Conservation (phyloP, 805 yeast species). For the Candida taoyuanica region DNA sequence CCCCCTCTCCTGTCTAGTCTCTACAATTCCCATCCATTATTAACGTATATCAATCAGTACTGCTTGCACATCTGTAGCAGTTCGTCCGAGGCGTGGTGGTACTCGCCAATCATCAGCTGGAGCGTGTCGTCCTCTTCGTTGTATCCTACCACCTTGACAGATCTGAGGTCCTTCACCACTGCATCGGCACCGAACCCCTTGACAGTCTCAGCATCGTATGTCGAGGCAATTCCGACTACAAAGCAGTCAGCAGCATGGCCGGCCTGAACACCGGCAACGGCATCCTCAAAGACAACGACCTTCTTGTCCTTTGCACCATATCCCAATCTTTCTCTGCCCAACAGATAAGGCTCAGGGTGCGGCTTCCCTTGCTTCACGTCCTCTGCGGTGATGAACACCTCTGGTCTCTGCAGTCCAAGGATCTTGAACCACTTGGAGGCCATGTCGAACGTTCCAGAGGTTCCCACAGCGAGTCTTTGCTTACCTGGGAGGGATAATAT, state of each 20-base stretch:
- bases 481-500: conserved; percentile 35
- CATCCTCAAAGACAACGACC: conserved; percentile 78
- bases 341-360: conserved; percentile 75
- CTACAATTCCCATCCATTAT: no score
- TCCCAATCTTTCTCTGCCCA: conserved; percentile 43
- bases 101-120: conserved; percentile 34
- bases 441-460: conserved; percentile 74
- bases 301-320: conserved; percentile 31
- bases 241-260: conserved; percentile 82
- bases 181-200: conserved; percentile 73
- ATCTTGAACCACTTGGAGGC: conserved; percentile 76
- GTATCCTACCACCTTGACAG: conserved; percentile 56
- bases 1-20: no score
- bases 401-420: conserved; percentile 56
- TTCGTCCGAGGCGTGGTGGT: conserved; percentile 20
- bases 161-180: conserved; percentile 66
- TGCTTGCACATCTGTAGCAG: conserved; percentile 7
- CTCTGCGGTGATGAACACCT: conserved; percentile 76
- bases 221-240: conserved; percentile 79
- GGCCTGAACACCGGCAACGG: conserved; percentile 82
- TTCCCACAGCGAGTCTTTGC: conserved; percentile 75
- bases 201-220: conserved; percentile 63
- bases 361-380: conserved; percentile 80
- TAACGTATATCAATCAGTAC: no score
- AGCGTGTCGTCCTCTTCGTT: conserved; percentile 35